phyloP scores from a whole-genome alignment of 371 early-diverging fungal species.

The Conidiobolus incongruus region DNA sequence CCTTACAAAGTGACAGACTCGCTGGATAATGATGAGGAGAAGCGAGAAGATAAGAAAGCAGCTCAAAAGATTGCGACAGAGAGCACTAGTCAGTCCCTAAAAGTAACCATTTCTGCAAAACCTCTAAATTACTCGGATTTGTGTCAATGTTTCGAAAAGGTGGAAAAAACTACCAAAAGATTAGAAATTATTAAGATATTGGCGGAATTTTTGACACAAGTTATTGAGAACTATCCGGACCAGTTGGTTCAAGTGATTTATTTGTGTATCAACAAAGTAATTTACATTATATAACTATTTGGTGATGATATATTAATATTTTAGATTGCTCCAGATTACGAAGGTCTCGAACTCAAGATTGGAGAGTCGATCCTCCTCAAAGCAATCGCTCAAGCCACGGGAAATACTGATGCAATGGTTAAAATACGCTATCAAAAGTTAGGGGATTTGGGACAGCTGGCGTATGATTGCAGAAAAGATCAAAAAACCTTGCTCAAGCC shows the following conservation, averaged over 20 bases:
- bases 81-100: neutral
- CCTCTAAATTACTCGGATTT: neutral
- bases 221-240: conserved; percentile 44
- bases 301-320: neutral
- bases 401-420: conserved; percentile 43
- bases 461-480: conserved; percentile 42
- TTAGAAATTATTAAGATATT: conserved; percentile 62
- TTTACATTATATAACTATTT: neutral
- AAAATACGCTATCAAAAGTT: conserved; percentile 48
- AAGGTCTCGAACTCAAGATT: conserved; percentile 88
- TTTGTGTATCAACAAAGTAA: conserved; percentile 77
- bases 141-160: neutral
- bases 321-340: conserved; percentile 83
- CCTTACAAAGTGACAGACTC: neutral
- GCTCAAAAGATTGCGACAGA: neutral
- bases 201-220: conserved; percentile 45
- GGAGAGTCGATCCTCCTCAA: conserved; percentile 89
- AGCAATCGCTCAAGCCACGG: conserved; percentile 79
- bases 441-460: conserved; percentile 67
- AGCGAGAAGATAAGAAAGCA: neutral
- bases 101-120: neutral
- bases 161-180: conserved; percentile 12
- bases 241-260: conserved; percentile 59
- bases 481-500: conserved; percentile 53
- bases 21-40: neutral